Conservation (phyloP, 495 filamentous ascomycete species). For the Aspergillus diversus region DNA sequence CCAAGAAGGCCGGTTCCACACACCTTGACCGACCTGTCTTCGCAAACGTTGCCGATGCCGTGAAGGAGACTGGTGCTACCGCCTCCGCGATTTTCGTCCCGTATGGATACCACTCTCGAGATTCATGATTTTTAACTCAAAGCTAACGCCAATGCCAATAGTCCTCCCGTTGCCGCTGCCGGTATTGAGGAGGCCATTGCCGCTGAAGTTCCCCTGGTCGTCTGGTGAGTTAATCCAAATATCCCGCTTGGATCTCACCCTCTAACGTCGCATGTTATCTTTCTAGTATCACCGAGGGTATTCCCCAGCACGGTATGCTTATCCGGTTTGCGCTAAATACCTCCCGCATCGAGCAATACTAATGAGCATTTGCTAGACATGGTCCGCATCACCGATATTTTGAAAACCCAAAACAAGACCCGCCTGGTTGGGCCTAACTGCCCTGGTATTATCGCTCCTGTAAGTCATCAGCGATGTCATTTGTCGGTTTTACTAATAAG, state of each 20-base stretch:
- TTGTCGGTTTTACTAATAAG: neutral
- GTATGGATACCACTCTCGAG: constrained; percentile 51
- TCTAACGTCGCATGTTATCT: constrained; percentile 5
- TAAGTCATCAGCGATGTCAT: constrained; percentile 41
- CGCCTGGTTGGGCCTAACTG: constrained; percentile 97
- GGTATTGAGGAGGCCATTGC: constrained; percentile 96
- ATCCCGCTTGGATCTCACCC: neutral
- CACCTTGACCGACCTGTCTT: constrained; percentile 96
- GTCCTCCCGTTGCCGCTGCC: constrained; percentile 85
- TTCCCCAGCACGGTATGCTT: constrained; percentile 86
- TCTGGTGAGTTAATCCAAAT: constrained; percentile 63
- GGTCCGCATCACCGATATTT: constrained; percentile 97
- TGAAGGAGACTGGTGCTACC: constrained; percentile 87
- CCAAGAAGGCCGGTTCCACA: constrained; percentile 90
- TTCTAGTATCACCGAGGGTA: constrained; percentile 90
- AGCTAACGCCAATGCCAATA: constrained; percentile 35
- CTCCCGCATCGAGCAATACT: constrained; percentile 23
- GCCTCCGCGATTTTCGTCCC: constrained; percentile 98
- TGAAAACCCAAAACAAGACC: constrained; percentile 97
- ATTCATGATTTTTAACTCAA: neutral
- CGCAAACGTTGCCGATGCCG: constrained; percentile 81
- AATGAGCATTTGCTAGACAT: constrained; percentile 67
- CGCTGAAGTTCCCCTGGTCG: constrained; percentile 89
- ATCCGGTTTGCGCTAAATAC: neutral
- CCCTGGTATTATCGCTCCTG: constrained; percentile 93